These are phyloP conservation scores for Neurospora sp. DNA, from an alignment of 495 filamentous ascomycete species.

Conservation along the genomic window DNA sequence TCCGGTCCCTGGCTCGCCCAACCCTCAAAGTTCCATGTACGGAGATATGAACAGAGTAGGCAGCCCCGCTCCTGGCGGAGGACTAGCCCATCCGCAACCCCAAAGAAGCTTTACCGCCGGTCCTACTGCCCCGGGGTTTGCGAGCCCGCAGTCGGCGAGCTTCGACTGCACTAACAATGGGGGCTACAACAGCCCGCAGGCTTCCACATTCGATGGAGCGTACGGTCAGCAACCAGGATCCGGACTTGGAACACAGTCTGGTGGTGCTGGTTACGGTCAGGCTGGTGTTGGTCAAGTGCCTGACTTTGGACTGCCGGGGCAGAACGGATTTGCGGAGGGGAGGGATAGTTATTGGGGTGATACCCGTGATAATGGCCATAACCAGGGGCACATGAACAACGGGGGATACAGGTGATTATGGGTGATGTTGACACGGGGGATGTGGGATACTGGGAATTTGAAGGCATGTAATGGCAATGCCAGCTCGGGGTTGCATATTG, in stretches of 20 bases:
- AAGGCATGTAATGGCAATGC: neutral
- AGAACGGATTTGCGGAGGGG: neutral
- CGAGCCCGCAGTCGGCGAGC: neutral
- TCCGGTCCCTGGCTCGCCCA: slow-evolving; percentile 19
- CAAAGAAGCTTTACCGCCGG: slow-evolving; percentile 20
- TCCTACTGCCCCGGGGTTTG: neutral
- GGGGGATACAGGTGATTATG: neutral
- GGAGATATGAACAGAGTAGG: slow-evolving; percentile 9
- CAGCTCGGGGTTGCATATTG: neutral
- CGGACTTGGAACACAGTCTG: neutral
- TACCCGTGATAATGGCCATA: neutral
- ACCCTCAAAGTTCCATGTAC: slow-evolving; percentile 14
- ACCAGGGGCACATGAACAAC: neutral
- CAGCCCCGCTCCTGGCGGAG: slow-evolving; percentile 11
- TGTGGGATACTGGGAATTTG: neutral
- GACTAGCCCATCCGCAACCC: slow-evolving; percentile 16
- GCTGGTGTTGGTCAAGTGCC: neutral
- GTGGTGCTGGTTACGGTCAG: no score
- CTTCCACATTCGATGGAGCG: neutral
- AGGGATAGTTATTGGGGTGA: neutral
- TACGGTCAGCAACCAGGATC: neutral
- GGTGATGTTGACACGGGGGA: neutral
- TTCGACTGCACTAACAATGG: neutral
- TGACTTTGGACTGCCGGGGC: neutral
- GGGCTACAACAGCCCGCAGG: neutral